Evolutionary conservation across 2,329 filamentous ascomycete species (phyloP), one percentile per base, ranked within the genome.

Genomic region (Diaporthe aspalathi): DNA sequence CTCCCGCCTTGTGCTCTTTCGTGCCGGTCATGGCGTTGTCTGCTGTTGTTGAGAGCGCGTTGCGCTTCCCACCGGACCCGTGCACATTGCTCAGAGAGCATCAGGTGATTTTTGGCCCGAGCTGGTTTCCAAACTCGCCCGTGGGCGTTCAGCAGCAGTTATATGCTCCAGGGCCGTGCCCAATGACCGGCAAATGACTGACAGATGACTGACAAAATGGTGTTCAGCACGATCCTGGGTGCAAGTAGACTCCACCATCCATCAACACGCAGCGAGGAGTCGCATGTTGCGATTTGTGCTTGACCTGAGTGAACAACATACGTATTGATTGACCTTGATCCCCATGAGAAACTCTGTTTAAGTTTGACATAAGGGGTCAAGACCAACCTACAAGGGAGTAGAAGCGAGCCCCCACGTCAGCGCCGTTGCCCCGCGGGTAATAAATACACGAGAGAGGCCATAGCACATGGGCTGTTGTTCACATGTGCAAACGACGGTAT

Each of bases 31-130:
- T 60, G 87, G 82, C 11, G 79, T 20, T 78, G 79, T 70, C 81
- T 77, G 70, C 76, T 76, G 65, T 17, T 49, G n/a, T 52, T 54
- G 14, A 76, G 73, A 52, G 73, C 68, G 73, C 77, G 82, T 5
- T 77, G 79, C 27, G 85, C 81, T 70, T 83, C 86, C 81, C 32
- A 86, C 85, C 45, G 80, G 75, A 53, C 84, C 84, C 75, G 82
- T 84, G 22, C 80, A 80, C 38, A 84, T 84, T 54, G 75, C 76
- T n/a, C 84, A 84, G 12, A 86, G 78, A n/a, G 81, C 78, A 56
- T 78, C 76, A 65, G 5, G 72, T 74, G 45, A 73, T 71, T 57
- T n/a, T 75, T 76, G 74, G 80, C 75, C 38, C 75, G 77, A 16
- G 57, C 29, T 54, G 80, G 79, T 3, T 71, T 77, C 12, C 14